Conservation (phyloP, 768 basidiomycete species). For the Pleurotus eryngii region DNA sequence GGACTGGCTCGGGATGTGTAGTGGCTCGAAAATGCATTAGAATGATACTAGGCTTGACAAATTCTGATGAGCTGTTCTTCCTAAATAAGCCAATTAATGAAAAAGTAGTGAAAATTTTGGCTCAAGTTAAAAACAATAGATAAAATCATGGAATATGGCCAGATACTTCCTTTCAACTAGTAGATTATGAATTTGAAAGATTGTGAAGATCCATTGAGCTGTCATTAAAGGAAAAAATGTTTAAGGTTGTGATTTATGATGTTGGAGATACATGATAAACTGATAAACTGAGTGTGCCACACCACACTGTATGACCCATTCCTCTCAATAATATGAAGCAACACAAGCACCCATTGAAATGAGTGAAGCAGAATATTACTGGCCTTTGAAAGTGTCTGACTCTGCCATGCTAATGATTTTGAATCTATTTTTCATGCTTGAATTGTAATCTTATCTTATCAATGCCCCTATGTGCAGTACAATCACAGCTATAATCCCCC, state of each 20-base stretch:
- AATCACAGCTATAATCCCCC: no score
- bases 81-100: no score
- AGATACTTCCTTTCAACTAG: background rate
- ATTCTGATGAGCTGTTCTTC: conserved; percentile 14
- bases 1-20: background rate
- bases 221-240: background rate
- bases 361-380: background rate
- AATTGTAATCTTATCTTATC: no score
- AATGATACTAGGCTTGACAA: background rate
- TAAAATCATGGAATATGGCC: conserved; percentile 3
- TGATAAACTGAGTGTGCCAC: background rate
- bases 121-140: background rate
- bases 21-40: background rate
- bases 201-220: background rate
- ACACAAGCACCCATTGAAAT: background rate
- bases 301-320: background rate
- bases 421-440: no score
- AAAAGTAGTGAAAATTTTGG: background rate
- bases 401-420: no score
- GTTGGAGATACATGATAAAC: background rate
- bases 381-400: background rate
- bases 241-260: background rate
- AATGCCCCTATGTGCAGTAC: no score
- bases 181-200: background rate
- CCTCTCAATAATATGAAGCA: background rate